These are phyloP conservation scores for Cordyceps cateniannulata DNA, from an alignment of 2,329 filamentous ascomycete genomes.

Conservation along the genomic window DNA sequence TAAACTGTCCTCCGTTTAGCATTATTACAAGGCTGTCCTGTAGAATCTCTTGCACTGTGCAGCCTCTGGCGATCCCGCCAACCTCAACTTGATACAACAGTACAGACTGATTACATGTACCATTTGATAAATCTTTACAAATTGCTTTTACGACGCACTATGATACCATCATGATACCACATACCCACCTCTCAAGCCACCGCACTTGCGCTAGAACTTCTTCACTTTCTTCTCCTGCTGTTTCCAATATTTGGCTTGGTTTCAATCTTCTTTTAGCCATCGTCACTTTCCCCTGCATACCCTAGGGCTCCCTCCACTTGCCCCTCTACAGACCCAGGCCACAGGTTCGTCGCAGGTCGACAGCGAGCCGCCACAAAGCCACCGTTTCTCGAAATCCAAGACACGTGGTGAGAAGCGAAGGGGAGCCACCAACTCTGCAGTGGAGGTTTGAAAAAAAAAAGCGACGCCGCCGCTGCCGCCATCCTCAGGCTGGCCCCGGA, in stretches of 20 bases:
- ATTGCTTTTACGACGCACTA: too few species aligned
- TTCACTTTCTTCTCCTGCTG: background rate
- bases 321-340: too few species aligned
- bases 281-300: background rate
- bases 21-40: too few species aligned
- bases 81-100: too few species aligned
- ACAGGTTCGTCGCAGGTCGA: background rate
- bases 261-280: background rate
- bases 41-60: too few species aligned
- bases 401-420: background rate
- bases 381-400: background rate
- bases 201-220: background rate
- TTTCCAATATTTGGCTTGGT: background rate
- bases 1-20: too few species aligned
- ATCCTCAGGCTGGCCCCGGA: too few species aligned
- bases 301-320: too few species aligned
- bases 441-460: too few species aligned
- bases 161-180: background rate
- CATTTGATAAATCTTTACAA: too few species aligned
- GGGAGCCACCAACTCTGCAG: background rate
- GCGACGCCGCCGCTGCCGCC: background rate
- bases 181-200: background rate
- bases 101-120: too few species aligned
- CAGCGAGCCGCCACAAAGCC: background rate
- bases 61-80: too few species aligned